Base-by-base conservation (phyloP, 2,329 filamentous ascomycete genomes). In the Fonsecaea nubica region DNA sequence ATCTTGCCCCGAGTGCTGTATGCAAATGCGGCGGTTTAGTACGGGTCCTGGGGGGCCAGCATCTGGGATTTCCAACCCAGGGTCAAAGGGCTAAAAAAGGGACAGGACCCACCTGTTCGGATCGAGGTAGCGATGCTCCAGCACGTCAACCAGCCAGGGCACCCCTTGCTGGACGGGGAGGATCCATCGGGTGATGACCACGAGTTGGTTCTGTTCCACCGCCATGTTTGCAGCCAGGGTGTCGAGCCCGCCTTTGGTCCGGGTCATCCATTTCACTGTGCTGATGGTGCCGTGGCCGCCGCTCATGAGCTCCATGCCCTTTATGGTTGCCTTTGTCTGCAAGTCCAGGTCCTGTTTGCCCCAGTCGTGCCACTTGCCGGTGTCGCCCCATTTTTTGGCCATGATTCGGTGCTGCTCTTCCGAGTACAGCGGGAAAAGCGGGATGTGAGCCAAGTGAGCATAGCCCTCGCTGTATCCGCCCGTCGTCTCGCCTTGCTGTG, bases 1-100 rank as follows among this genome's bases (percentile, higher is more conserved):
- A 57, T 57, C 35, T 57, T 57, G 55, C 32, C 55, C 15, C 55
- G 55, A 13, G 32, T 57, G 35, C 55, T 57, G 9, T n/a, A 42
- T n/a, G n/a, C 15, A 13, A 10, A n/a, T n/a, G 25, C 25, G 25
- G 25, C 25, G 25, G 25, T 13, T 42, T 42, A 42, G 40, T 42
- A 13, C 38, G 13, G 18, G 35, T 36, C 35, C 35, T 6, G 40
- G 40, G 53, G 25, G 25, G 25, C 25, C 25, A 25, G 25, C 25
- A 25, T 25, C 25, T 25, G 25, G 25, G 25, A 25, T 25, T 25
- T 25, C 25, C 25, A 25, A 25, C 25, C 25, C 25, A 25, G 25
- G 25, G 25, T 25, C 25, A 25, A 25, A 25, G 2, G 25, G 25
- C 25, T 25, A 25, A 25, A 25, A 25, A 33, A 25, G 52, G 12